Evolutionary conservation across 192 early-diverging fungal species (phyloP).

Genomic region (Coemansia sp.): DNA sequence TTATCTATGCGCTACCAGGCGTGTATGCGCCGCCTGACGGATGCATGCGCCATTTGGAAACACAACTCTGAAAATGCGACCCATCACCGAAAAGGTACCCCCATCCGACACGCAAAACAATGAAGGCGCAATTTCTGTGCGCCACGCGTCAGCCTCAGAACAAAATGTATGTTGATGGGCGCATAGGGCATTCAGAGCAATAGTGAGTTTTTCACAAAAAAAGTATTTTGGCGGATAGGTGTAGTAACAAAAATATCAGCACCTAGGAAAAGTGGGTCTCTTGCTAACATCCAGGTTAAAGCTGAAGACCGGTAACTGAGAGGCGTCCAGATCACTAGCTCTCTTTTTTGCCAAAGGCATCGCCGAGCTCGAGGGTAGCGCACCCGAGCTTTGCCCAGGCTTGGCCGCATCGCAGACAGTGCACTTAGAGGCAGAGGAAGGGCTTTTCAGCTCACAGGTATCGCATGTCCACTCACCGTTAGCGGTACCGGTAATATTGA

Average conservation of each 20-base stretch:
- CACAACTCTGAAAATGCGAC: neutral
- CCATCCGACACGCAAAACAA: neutral
- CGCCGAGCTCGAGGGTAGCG: neutral
- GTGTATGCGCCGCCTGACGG: neutral
- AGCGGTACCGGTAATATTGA: neutral
- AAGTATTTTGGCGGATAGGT: neutral
- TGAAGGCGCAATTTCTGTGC: neutral
- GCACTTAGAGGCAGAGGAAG: conserved; percentile 10
- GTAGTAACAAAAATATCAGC: neutral
- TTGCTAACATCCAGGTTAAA: conserved; percentile 33
- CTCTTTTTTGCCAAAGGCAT: conserved; percentile 6
- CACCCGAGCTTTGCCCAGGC: neutral
- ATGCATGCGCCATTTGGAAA: neutral
- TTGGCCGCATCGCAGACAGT: conserved; percentile 26
- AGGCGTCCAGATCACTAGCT: conserved; percentile 11
- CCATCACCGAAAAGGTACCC: neutral
- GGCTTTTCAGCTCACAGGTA: conserved; percentile 26
- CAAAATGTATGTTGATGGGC: neutral
- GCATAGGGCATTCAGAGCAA: neutral
- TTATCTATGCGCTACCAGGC: neutral
- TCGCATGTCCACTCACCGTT: conserved; percentile 23
- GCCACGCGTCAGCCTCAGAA: neutral
- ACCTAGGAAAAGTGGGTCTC: conserved; percentile 9
- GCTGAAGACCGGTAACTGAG: conserved; percentile 26
- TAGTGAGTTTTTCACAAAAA: neutral